Percentiles rank a stretch among this genome's conserved stretches.
These are phyloP conservation scores for Inga leiocalycina DNA, from an alignment of 306 rosid species.

Conservation along the genomic window DNA sequence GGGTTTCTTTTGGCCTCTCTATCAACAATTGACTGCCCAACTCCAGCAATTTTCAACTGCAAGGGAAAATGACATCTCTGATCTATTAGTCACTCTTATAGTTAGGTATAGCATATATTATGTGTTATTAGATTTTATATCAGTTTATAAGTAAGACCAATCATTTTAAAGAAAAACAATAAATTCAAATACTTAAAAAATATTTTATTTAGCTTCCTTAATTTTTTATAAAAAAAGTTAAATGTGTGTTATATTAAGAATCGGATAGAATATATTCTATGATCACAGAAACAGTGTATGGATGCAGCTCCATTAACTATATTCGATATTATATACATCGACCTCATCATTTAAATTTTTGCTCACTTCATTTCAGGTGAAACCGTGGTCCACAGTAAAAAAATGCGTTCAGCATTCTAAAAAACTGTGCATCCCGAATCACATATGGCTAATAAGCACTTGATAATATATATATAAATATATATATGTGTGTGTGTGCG, in stretches of 20 bases:
- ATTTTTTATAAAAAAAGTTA: too few species aligned
- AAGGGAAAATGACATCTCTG: conserved; percentile 25
- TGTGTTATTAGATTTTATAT: too few species aligned
- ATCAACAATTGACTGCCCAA: conserved; percentile 27
- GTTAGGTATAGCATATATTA: too few species aligned
- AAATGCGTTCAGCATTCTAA: not conserved
- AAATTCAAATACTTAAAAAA: too few species aligned
- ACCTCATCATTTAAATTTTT: not conserved
- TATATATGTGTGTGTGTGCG: not conserved
- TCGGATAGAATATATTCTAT: not conserved
- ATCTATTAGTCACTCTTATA: not conserved
- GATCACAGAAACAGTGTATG: not conserved
- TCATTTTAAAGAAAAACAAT: too few species aligned
- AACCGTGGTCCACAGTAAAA: not conserved
- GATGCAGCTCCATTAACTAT: not conserved
- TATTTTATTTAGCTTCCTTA: too few species aligned
- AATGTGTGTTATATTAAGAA: too few species aligned
- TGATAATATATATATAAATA: not conserved
- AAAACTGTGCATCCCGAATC: not conserved
- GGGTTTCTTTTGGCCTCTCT: not conserved
- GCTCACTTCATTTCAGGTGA: not conserved
- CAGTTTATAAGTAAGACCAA: too few species aligned
- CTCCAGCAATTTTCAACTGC: conserved; percentile 15
- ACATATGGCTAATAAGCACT: not conserved
- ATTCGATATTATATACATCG: not conserved